Percentiles rank a stretch among this genome's conserved stretches.
These are phyloP conservation scores for Fraxinus excelsior DNA, from an alignment of 257 asterid genomes.

Conservation along the genomic window DNA sequence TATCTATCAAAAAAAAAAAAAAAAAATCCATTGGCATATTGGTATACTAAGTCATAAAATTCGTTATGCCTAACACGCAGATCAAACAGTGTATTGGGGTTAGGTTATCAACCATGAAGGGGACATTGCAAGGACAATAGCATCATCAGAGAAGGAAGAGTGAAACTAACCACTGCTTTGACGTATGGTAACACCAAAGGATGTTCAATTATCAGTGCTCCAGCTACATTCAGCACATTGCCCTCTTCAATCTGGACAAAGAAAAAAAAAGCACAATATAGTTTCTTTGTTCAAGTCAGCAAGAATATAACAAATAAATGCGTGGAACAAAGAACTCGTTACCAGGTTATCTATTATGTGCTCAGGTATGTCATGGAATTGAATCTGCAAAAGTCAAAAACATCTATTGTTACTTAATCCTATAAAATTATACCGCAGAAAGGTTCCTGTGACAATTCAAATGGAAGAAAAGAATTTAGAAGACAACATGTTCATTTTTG, in stretches of 20 bases:
- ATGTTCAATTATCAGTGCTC: slow-evolving; percentile 90
- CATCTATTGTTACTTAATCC: slow-evolving; percentile 2
- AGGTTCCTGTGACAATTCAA: not conserved
- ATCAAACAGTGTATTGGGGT: not conserved
- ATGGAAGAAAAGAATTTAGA: not conserved
- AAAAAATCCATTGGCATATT: no score
- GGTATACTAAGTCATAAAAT: not conserved
- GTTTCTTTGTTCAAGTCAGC: slow-evolving; percentile 5
- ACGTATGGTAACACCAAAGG: slow-evolving; percentile 77
- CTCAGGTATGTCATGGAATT: slow-evolving; percentile 83
- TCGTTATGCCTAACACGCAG: not conserved
- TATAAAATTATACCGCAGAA: not conserved
- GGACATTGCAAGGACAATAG: not conserved
- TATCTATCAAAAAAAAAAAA: no score
- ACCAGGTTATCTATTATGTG: slow-evolving; percentile 75
- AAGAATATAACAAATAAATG: slow-evolving; percentile 7
- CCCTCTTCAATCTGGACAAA: slow-evolving; percentile 76
- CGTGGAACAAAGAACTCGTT: slow-evolving; percentile 18
- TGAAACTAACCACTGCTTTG: slow-evolving; percentile 72
- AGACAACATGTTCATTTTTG: not conserved
- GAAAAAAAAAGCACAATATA: slow-evolving; percentile 1
- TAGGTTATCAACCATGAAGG: not conserved
- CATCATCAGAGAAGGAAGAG: not conserved
- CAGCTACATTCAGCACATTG: slow-evolving; percentile 81
- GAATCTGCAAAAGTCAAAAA: slow-evolving; percentile 57